Conservation (phyloP, 2,329 filamentous ascomycete genomes). For the Exophiala xenobiotica region DNA sequence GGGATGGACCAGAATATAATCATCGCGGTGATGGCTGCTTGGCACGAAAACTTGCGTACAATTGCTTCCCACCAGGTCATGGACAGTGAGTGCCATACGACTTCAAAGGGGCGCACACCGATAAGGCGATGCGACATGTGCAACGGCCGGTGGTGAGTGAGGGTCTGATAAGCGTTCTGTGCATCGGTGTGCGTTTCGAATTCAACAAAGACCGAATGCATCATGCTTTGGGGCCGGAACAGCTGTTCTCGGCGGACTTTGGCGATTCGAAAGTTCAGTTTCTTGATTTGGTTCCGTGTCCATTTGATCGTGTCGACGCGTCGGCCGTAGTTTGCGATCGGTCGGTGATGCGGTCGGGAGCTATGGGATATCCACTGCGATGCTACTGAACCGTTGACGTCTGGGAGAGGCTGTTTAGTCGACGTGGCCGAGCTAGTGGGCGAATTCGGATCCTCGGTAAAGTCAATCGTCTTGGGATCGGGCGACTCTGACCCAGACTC, state of each 20-base stretch:
- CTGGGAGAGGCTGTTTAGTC: constrained; percentile 17
- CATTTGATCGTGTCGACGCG: constrained; percentile 41
- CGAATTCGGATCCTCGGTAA: neutral
- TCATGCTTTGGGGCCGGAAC: constrained; percentile 42
- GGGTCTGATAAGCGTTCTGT: constrained; percentile 78
- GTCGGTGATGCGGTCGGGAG: constrained; percentile 36
- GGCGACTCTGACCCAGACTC: constrained; percentile 70
- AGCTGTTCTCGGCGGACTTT: constrained; percentile 35
- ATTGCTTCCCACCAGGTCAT: constrained; percentile 59
- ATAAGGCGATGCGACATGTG: constrained; percentile 86
- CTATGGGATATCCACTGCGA: constrained; percentile 38
- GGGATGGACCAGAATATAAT: constrained; percentile 84
- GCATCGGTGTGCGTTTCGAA: constrained; percentile 79
- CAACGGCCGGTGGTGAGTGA: constrained; percentile 81
- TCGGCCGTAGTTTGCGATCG: constrained; percentile 38
- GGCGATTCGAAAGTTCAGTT: constrained; percentile 34
- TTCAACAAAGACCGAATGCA: constrained; percentile 86
- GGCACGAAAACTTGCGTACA: constrained; percentile 66
- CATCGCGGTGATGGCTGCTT: constrained; percentile 69
- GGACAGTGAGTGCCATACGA: constrained; percentile 80
- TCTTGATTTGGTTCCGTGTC: constrained; percentile 36
- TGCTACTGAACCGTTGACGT: constrained; percentile 38
- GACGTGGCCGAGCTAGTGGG: neutral
- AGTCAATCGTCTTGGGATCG: constrained; percentile 7
- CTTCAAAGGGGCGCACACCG: constrained; percentile 75